A percentile compares a stretch with the other conserved stretches of the same genome.
Conservation (phyloP, 345 rosid species). For the Diplotaxis tenuifolia region DNA sequence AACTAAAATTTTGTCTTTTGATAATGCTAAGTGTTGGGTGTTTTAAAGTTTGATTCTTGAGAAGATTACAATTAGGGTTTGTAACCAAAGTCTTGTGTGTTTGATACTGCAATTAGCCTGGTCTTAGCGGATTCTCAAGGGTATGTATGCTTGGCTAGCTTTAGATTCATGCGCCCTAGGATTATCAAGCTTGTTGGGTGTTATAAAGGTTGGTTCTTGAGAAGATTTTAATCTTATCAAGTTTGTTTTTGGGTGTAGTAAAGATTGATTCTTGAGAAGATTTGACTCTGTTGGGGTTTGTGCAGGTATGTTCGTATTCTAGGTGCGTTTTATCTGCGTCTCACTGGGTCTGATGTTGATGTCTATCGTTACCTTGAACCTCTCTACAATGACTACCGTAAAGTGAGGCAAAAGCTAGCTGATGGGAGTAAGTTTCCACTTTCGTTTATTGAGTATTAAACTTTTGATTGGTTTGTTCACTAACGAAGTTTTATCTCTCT, state of each 20-base stretch:
- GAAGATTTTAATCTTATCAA: background rate
- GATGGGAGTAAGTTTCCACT: conserved; percentile 64
- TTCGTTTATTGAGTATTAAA: background rate
- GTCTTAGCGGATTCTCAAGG: background rate
- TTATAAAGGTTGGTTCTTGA: background rate
- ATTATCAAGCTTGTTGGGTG: background rate
- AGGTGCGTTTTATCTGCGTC: conserved; percentile 87
- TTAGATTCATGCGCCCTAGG: background rate
- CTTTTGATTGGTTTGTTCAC: background rate
- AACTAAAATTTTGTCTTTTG: background rate
- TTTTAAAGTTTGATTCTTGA: conserved; percentile 1
- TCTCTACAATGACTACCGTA: conserved; percentile 78
- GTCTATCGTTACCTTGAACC: conserved; percentile 84
- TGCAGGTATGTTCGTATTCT: conserved; percentile 79
- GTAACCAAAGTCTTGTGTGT: no score
- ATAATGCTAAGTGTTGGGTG: background rate
- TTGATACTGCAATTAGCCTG: background rate
- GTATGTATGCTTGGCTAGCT: background rate
- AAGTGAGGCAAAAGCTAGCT: conserved; percentile 56
- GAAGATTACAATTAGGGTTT: background rate
- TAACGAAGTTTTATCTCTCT: background rate
- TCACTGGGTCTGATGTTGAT: conserved; percentile 76
- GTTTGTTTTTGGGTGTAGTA: background rate
- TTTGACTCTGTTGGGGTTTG: background rate
- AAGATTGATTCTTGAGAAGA: conserved; percentile 7